Percentiles rank a stretch among this genome's conserved stretches.
These are phyloP conservation scores for Liquidambar formosana DNA, from an alignment of 164 flowering plant species.

Conservation along the genomic window DNA sequence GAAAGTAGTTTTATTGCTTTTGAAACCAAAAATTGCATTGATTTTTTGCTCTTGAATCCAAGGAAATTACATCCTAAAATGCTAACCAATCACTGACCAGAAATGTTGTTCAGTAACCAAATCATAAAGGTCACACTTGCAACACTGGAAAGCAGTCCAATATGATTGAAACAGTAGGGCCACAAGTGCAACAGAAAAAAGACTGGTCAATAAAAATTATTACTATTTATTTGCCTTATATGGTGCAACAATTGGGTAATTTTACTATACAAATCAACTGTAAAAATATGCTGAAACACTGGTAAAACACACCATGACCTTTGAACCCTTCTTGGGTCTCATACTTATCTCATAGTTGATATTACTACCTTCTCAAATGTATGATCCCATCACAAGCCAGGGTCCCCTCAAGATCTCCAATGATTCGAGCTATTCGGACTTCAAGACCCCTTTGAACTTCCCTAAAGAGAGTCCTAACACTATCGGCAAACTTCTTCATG, in stretches of 20 bases:
- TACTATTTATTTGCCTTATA: too few relatives aligned
- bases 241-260: not conserved
- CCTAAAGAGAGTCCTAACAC: slow-evolving; percentile 48
- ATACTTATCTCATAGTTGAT: not conserved
- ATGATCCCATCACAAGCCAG: slow-evolving; percentile 77
- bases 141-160: too few relatives aligned
- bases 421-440: slow-evolving; percentile 68
- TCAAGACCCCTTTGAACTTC: slow-evolving; percentile 91
- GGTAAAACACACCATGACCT: not conserved
- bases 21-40: too few relatives aligned
- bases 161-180: too few relatives aligned
- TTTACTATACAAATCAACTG: slow-evolving; percentile 8
- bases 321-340: not conserved
- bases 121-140: too few relatives aligned
- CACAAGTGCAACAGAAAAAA: too few relatives aligned
- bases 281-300: not conserved
- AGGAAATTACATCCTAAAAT: too few relatives aligned
- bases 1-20: too few relatives aligned
- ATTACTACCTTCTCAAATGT: slow-evolving; percentile 20
- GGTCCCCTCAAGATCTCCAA: slow-evolving; percentile 88
- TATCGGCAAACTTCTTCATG: slow-evolving; percentile 60
- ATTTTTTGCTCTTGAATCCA: too few relatives aligned
- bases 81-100: too few relatives aligned
- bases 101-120: too few relatives aligned
- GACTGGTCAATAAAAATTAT: too few relatives aligned